Percentiles rank a stretch among this genome's conserved stretches.
phyloP scores from a whole-genome alignment of 2,329 filamentous ascomycete species.

The Aphanocladium album region DNA sequence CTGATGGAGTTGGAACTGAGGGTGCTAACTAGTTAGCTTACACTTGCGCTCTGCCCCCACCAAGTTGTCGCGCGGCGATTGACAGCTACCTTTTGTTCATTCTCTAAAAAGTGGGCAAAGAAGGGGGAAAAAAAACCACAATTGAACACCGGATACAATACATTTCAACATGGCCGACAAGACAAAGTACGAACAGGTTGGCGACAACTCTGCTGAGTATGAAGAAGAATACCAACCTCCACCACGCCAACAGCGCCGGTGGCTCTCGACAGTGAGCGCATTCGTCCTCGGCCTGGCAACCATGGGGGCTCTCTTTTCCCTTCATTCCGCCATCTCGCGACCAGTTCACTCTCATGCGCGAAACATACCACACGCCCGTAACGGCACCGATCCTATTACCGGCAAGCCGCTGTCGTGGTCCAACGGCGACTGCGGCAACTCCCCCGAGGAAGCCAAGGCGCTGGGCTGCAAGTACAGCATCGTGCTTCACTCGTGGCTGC shows the following conservation, averaged over 20 bases:
- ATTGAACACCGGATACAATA: too few species aligned
- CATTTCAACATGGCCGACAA: constrained; percentile 1
- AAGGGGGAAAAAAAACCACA: neutral
- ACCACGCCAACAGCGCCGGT: neutral
- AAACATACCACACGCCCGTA: neutral
- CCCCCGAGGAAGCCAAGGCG: constrained; percentile 14
- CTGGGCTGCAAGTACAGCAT: constrained; percentile 18
- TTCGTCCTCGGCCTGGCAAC: constrained; percentile 9
- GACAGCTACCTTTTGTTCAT: neutral
- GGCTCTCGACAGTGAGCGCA: neutral
- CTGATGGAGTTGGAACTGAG: too few species aligned
- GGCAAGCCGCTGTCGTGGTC: constrained; percentile 17
- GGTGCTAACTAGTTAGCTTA: neutral
- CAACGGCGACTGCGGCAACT: constrained; percentile 20
- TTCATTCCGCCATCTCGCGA: neutral
- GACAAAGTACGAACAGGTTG: constrained; percentile 8
- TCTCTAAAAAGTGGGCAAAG: too few species aligned
- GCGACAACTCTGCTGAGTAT: neutral
- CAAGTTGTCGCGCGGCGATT: neutral
- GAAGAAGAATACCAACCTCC: neutral
- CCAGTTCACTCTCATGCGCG: neutral
- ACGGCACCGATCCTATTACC: constrained; percentile 15
- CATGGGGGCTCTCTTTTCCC: neutral
- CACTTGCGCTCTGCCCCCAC: neutral
- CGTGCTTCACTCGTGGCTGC: constrained; percentile 21